These are phyloP conservation scores for Cucumis sativus DNA, from an alignment of 306 rosid species.

Conservation along the genomic window Cucumber_9930_V3 NC_026657.2:38025001-38025500, in stretches of 20 bases:
- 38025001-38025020: background rate
- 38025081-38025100: background rate
- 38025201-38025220: conserved; percentile 67
- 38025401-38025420: no score
- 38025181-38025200: conserved; percentile 70
- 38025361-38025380: no score
- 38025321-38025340: background rate
- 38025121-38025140: conserved; percentile 9
- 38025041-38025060: background rate
- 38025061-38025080: background rate
- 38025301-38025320: background rate
- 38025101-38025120: background rate
- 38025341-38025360: no score
- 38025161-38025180: conserved; percentile 98
- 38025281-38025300: conserved; percentile 1
- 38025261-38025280: conserved; percentile 2
- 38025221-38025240: conserved; percentile 63
- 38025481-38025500: no score
- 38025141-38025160: conserved; percentile 54
- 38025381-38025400: no score
- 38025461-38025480: no score
- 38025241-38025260: conserved; percentile 58
- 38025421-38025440: no score
- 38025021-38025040: no score
- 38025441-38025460: no score